Conservation (phyloP, 2,329 filamentous ascomycete genomes). For the Beauveria medogensis region DNA sequence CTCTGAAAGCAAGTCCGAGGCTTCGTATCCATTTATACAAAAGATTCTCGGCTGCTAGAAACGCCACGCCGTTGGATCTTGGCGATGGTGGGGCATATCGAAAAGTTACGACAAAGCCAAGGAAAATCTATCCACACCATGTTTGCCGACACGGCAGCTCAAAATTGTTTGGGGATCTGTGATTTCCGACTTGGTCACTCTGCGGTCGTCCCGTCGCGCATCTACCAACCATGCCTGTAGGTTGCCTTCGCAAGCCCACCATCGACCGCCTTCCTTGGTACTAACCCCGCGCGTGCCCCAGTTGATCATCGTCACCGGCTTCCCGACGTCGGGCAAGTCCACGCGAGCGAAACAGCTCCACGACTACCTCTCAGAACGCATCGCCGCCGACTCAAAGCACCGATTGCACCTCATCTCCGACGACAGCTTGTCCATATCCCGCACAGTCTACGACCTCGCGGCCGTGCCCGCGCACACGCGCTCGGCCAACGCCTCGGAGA, state of each 20-base stretch:
- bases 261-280: background rate
- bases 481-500: conserved; percentile 67
- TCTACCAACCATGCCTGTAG: background rate
- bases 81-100: conserved; percentile 1
- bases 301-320: conserved; percentile 60
- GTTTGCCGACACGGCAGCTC: background rate
- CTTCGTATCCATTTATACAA: background rate
- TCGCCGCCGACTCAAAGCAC: conserved; percentile 40
- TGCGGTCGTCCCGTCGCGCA: background rate
- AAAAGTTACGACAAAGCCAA: background rate
- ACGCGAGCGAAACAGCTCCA: conserved; percentile 59
- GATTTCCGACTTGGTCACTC: background rate
- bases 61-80: background rate
- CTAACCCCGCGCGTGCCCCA: conserved; percentile 21
- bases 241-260: background rate
- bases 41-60: background rate
- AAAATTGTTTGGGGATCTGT: background rate
- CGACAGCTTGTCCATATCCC: conserved; percentile 59
- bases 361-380: conserved; percentile 52
- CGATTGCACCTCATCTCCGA: conserved; percentile 69
- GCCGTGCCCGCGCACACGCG: conserved; percentile 50
- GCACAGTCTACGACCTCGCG: conserved; percentile 59
- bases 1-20: too few species aligned
- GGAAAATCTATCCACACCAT: background rate
- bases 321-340: conserved; percentile 62